Conservation (phyloP, 108 stramenopile genomes). For the Asterionellopsis glacialis region DNA sequence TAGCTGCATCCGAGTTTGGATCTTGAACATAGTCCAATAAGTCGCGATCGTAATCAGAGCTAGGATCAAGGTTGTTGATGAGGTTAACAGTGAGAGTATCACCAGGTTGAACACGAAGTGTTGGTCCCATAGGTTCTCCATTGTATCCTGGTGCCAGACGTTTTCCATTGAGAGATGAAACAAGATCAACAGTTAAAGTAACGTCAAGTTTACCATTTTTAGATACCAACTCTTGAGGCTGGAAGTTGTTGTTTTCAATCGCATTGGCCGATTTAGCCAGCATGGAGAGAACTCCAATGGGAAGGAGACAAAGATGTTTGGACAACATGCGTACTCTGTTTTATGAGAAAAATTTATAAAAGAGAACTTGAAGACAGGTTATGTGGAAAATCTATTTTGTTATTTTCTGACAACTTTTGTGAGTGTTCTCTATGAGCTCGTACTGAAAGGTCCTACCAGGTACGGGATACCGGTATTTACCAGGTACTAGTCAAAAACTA, state of each 20-base stretch:
- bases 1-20: constrained; percentile 1
- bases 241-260: not conserved
- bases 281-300: too few relatives aligned
- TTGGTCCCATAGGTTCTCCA: not conserved
- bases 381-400: too few relatives aligned
- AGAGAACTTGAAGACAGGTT: too few relatives aligned
- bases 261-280: too few relatives aligned
- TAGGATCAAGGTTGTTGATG: constrained; percentile 4
- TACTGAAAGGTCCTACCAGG: too few relatives aligned
- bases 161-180: not conserved
- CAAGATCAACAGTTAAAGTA: not conserved
- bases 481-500: too few relatives aligned
- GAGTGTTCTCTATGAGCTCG: too few relatives aligned
- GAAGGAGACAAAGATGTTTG: too few relatives aligned
- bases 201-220: constrained; percentile 4
- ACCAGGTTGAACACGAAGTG: constrained; percentile 4
- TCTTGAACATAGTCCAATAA: constrained; percentile 3
- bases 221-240: not conserved
- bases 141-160: constrained; percentile 3
- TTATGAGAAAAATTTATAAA: too few relatives aligned
- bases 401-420: too few relatives aligned
- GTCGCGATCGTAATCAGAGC: constrained; percentile 3
- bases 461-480: too few relatives aligned
- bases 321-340: too few relatives aligned
- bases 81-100: constrained; percentile 8